phyloP scores from a whole-genome alignment of 352 stramenopile species.

The Pythium volutum region DNA sequence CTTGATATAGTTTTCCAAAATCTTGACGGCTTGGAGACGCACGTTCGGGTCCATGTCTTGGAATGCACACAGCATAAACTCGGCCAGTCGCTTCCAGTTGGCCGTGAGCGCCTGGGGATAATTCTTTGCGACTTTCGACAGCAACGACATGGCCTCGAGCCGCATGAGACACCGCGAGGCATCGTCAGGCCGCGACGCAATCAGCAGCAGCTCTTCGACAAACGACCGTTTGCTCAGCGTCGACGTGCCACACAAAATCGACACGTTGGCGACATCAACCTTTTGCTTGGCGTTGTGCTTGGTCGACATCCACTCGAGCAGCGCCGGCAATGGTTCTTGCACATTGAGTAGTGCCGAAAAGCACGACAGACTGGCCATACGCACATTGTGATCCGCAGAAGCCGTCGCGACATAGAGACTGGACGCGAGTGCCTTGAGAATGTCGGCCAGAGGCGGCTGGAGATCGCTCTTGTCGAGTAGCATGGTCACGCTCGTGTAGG shows the following conservation, averaged over 20 bases:
- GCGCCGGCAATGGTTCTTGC: conserved; percentile 50
- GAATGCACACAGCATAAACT: conserved; percentile 81
- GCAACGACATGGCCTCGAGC: conserved; percentile 78
- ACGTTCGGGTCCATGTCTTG: conserved; percentile 85
- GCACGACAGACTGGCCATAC: conserved; percentile 75
- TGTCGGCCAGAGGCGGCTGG: conserved; percentile 49
- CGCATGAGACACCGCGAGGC: conserved; percentile 48
- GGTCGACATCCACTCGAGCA: conserved; percentile 74
- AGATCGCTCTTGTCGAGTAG: conserved; percentile 52
- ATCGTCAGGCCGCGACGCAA: conserved; percentile 63
- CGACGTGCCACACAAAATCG: conserved; percentile 59
- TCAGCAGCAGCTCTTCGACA: conserved; percentile 68
- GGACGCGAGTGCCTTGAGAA: conserved; percentile 64
- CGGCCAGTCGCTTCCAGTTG: conserved; percentile 60
- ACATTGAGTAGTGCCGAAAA: conserved; percentile 77
- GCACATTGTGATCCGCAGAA: conserved; percentile 73
- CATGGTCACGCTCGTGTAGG: conserved; percentile 58
- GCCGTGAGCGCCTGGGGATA: conserved; percentile 69
- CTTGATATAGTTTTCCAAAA: conserved; percentile 88
- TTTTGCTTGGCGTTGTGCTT: conserved; percentile 42
- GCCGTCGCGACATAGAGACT: conserved; percentile 64
- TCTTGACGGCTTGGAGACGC: conserved; percentile 83
- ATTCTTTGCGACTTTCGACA: conserved; percentile 85
- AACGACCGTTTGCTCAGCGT: conserved; percentile 61
- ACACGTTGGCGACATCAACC: conserved; percentile 55